Evolutionary conservation across 495 filamentous ascomycete genomes (phyloP).

Genomic region (Penicillium argentinense): DNA sequence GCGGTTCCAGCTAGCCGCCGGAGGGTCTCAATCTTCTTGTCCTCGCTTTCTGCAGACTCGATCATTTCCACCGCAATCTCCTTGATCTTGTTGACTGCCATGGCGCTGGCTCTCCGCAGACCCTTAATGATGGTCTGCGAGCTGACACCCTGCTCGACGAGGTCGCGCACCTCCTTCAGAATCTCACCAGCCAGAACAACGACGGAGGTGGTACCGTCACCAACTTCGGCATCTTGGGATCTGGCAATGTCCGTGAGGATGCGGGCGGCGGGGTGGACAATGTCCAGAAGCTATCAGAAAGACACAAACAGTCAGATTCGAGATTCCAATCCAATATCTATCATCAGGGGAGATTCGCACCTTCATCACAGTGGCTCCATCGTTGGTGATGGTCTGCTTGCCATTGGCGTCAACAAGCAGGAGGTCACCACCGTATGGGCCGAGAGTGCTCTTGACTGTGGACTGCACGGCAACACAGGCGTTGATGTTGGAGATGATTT

Average conservation of each 20-base stretch:
- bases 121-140: constrained; percentile 97
- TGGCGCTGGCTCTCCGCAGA: constrained; percentile 78
- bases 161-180: constrained; percentile 90
- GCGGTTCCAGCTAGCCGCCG: constrained; percentile 90
- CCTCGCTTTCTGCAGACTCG: constrained; percentile 54
- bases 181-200: constrained; percentile 96
- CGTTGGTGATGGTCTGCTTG: constrained; percentile 95
- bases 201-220: constrained; percentile 95
- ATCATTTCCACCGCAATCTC: constrained; percentile 88
- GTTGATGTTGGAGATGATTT: constrained; percentile 98
- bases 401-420: constrained; percentile 95
- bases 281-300: constrained; percentile 83
- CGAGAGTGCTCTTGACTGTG: constrained; percentile 91
- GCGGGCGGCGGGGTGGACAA: constrained; percentile 95
- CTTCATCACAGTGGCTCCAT: constrained; percentile 99
- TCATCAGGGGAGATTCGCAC: constrained; percentile 42
- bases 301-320: constrained; percentile 16
- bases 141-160: constrained; percentile 95
- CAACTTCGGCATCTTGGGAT: constrained; percentile 98
- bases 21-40: constrained; percentile 86
- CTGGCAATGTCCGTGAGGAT: constrained; percentile 98
- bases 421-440: constrained; percentile 96
- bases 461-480: constrained; percentile 96
- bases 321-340: neutral
- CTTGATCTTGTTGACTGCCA: constrained; percentile 98